Base-by-base conservation (phyloP, 768 basidiomycete species). In the Hygrocybe coccinea region DNA sequence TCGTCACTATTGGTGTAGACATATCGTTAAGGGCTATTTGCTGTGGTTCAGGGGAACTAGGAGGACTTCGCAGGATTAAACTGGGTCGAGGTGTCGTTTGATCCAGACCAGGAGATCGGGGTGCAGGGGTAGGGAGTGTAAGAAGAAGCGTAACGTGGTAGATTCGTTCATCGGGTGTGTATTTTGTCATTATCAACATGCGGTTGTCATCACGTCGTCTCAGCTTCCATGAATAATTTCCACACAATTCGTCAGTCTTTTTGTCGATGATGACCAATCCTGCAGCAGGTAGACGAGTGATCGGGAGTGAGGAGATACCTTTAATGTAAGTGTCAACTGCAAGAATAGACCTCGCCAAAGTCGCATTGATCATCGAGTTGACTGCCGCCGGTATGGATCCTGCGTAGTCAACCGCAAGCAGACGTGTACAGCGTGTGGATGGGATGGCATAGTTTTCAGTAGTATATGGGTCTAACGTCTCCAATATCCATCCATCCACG, bases 391-490 rank as follows among this genome's bases (percentile, higher is more conserved):
- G 93, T 37, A 95, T 81, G 1, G 84, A 85, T 2, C 92, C 95
- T 8, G 86, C 85, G 64, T 86, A 92, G 69, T 97, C 95, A 56
- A 94, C 79, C 1, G 90, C 87, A 2, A 89, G 83, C 38, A 95
- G 75, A 55, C 90, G 79, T 43, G 89, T 93, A 68, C 91, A 95
- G 46, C 88, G 73, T 37, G 94, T 91, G 3, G 93, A 97, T 1
- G 95, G 97, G 44, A 98, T 95, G 11, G 91, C 82, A 65, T 93
- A 95, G 60, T 91, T 92, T 70, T 95, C 93, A 57, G 86, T 86
- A 21, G 91, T 88, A 57, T 97, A 97, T 0, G 95, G 94, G 65
- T 98, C 95, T 46, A 98, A 80, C 3, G 95, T 97, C 74, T 99
- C 94, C 63, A 97, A 71, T 33, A 95, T 84, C 97, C 97, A 99